phyloP scores from a whole-genome alignment of 257 asterid genomes.

The Capsicum pubescens region DNA sequence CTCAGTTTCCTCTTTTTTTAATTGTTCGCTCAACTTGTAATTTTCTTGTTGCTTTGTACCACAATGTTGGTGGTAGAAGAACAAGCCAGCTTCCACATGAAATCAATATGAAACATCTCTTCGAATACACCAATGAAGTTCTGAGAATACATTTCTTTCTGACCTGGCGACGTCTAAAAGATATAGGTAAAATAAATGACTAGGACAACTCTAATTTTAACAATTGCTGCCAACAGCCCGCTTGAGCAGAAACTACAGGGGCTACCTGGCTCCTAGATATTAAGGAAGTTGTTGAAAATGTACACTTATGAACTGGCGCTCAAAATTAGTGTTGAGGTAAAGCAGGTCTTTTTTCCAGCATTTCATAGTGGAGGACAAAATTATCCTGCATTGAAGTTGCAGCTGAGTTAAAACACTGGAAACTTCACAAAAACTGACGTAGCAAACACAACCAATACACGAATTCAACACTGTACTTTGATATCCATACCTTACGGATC shows the following conservation, averaged over 20 bases:
- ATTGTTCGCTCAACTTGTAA: not conserved
- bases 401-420: not conserved
- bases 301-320: constrained; percentile 21
- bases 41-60: not conserved
- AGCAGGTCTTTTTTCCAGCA: constrained; percentile 68
- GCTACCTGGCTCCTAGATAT: constrained; percentile 27
- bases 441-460: not conserved
- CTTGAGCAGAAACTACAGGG: constrained; percentile 25
- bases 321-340: constrained; percentile 48
- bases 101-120: not conserved
- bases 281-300: constrained; percentile 24
- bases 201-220: constrained; percentile 25
- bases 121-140: not conserved
- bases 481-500: constrained; percentile 62
- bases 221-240: constrained; percentile 20
- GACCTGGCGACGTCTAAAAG: constrained; percentile 13
- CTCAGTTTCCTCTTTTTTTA: not conserved
- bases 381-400: constrained; percentile 60
- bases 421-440: not conserved
- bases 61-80: not conserved
- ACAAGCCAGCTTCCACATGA: not conserved
- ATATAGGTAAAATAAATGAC: constrained; percentile 15
- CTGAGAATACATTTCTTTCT: not conserved
- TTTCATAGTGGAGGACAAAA: constrained; percentile 68
- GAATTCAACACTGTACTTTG: not conserved